phyloP scores from a whole-genome alignment of 2,329 filamentous ascomycete species.

The Trichoderma citrinoviride region DNA sequence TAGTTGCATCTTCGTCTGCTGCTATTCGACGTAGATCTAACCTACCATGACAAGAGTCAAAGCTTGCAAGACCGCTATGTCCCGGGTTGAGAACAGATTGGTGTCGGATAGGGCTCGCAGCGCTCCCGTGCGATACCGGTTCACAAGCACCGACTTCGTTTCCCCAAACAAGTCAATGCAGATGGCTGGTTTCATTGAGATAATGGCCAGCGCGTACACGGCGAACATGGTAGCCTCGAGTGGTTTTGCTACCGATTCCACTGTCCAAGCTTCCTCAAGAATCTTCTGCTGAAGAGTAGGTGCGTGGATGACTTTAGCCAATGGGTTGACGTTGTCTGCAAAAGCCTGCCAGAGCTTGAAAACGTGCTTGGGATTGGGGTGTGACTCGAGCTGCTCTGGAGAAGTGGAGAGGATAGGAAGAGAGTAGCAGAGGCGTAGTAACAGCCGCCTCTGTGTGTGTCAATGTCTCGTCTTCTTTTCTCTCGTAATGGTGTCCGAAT shows the following conservation, averaged over 20 bases:
- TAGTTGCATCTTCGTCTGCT: not conserved
- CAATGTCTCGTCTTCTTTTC: no score
- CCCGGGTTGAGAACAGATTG: not conserved
- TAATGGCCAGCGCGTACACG: slow-evolving; percentile 62
- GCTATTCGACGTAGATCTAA: not conserved
- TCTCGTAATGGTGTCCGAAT: not conserved
- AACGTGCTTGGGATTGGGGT: slow-evolving; percentile 63
- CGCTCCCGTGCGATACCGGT: slow-evolving; percentile 53
- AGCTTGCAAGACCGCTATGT: slow-evolving; percentile 44
- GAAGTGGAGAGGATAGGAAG: not conserved
- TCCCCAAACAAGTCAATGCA: slow-evolving; percentile 34
- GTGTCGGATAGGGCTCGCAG: slow-evolving; percentile 46
- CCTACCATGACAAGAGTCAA: slow-evolving; percentile 56
- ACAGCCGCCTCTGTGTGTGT: not conserved
- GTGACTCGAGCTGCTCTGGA: slow-evolving; percentile 36
- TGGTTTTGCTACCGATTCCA: slow-evolving; percentile 55
- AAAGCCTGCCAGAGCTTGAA: slow-evolving; percentile 73
- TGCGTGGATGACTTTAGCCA: slow-evolving; percentile 70
- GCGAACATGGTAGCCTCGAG: slow-evolving; percentile 60
- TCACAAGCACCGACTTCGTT: slow-evolving; percentile 44
- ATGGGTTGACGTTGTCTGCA: slow-evolving; percentile 69
- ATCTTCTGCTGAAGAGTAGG: slow-evolving; percentile 66
- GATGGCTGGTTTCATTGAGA: slow-evolving; percentile 59
- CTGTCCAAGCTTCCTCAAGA: slow-evolving; percentile 58
- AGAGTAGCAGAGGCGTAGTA: not conserved